Conservation (phyloP, 768 basidiomycete genomes). For the Xerocomellus chrysenteron region DNA sequence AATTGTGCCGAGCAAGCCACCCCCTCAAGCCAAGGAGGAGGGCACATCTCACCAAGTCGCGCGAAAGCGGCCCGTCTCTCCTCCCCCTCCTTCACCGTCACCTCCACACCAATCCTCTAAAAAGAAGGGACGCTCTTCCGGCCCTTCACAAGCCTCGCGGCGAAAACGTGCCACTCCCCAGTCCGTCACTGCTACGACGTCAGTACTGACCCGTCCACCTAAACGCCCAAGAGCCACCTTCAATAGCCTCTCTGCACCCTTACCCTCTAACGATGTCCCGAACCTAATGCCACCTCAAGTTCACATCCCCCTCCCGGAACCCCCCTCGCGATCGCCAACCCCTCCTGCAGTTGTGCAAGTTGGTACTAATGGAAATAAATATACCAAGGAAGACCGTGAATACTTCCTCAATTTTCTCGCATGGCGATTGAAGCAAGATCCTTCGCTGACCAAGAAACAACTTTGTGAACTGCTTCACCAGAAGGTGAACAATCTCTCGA, state of each 20-base stretch:
- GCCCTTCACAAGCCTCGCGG: slow-evolving; percentile 25
- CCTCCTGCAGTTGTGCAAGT: slow-evolving; percentile 55
- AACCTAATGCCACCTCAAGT: slow-evolving; percentile 61
- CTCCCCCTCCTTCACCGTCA: slow-evolving; percentile 4
- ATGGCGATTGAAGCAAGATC: slow-evolving; percentile 58
- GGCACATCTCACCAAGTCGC: slow-evolving; percentile 27
- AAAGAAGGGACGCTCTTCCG: slow-evolving; percentile 21
- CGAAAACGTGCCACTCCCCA: slow-evolving; percentile 24
- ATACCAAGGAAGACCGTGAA: slow-evolving; percentile 62
- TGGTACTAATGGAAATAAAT: slow-evolving; percentile 54
- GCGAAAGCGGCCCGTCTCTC: slow-evolving; percentile 37
- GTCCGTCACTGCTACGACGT: slow-evolving; percentile 18
- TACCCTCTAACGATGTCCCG: slow-evolving; percentile 34
- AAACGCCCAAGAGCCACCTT: slow-evolving; percentile 44
- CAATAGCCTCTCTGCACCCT: slow-evolving; percentile 57
- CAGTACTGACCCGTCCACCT: slow-evolving; percentile 24
- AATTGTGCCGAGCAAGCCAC: slow-evolving; percentile 10
- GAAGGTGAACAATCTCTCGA: slow-evolving; percentile 40
- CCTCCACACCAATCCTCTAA: slow-evolving; percentile 29
- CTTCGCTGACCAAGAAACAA: slow-evolving; percentile 50
- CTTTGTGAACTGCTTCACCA: slow-evolving; percentile 54
- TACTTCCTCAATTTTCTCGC: slow-evolving; percentile 66
- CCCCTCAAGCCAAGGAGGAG: slow-evolving; percentile 8
- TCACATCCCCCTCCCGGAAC: slow-evolving; percentile 56
- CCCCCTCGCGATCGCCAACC: slow-evolving; percentile 67